Base-by-base conservation (phyloP, 2,329 filamentous ascomycete genomes). In the Trichoderma breve region DNA sequence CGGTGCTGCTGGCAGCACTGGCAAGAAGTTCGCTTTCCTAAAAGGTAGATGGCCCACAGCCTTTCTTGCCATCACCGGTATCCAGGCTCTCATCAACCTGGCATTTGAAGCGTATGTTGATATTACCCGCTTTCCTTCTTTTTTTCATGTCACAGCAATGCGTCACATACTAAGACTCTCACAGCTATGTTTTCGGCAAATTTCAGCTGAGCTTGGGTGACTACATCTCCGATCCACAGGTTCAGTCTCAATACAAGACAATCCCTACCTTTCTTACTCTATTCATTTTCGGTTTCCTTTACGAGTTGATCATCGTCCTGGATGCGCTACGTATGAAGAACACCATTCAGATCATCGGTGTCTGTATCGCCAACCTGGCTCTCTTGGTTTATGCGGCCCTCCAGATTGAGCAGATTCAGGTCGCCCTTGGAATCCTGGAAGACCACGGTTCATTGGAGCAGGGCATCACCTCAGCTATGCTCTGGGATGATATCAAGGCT, bases 211-310 rank as follows among this genome's bases (percentile, higher is more conserved):
- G 86, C 74, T 81, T 92, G 55, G 77, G 79, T 12, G 76, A 80
- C 14, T 82, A 84, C 60, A 78, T 84, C 57, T 78, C 83, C 71
- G 79, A 82, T 34, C 74, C 77, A 64, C 74, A 80, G 18, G 82
- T 84, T 57, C 81, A 84, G 68, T 86, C 89, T 14, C 87, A 89
- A 74, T 85, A 86, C 76, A 88, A 87, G 79, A 91, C 95, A 0
- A 97, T 99, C 74, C 95, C 96, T 30, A 98, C 95, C 47, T 98
- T 98, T 83, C 87, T 99, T 72, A 94, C 95, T 28, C 89, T 99
- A 61, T 97, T 98, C 85, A 97, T 98, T 81, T 98, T 99, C 81
- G 96, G 94, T 73, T 98, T 97, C 83, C 82, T 99, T 72, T 99
- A 98, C 83, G 91, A 97, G 79, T 84, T 98, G 36, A 84, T 97